Percentiles rank a stretch among this genome's conserved stretches.
phyloP scores from a whole-genome alignment of 2,329 filamentous ascomycete genomes.

The Bipolaris cookei region DNA sequence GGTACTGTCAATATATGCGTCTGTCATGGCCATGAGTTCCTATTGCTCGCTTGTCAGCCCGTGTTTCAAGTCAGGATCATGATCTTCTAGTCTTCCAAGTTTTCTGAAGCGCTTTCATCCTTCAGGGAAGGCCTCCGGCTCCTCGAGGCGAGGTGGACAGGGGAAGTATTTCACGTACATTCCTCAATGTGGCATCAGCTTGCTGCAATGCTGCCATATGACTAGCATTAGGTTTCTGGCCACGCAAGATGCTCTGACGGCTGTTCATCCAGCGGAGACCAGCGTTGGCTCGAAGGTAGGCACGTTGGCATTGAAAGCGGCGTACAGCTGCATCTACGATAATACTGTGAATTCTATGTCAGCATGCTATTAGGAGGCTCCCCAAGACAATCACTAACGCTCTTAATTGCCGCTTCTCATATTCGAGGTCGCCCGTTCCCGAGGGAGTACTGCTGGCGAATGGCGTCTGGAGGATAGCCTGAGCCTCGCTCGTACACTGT shows the following conservation, averaged over 20 bases:
- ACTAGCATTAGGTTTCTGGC: slow-evolving; percentile 55
- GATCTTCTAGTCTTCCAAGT: not conserved
- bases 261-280: slow-evolving; percentile 65
- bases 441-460: slow-evolving; percentile 55
- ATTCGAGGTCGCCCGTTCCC: slow-evolving; percentile 57
- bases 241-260: slow-evolving; percentile 59
- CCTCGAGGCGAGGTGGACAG: not conserved
- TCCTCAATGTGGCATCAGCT: slow-evolving; percentile 56
- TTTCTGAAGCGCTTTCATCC: not conserved
- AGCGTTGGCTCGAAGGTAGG: slow-evolving; percentile 65
- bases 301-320: slow-evolving; percentile 66
- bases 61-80: not conserved
- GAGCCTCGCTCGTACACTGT: slow-evolving; percentile 62
- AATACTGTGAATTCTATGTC: slow-evolving; percentile 54
- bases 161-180: slow-evolving; percentile 47
- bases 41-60: slow-evolving; percentile 36
- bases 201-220: slow-evolving; percentile 58
- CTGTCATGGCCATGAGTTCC: slow-evolving; percentile 64
- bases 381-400: slow-evolving; percentile 52
- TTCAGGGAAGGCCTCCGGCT: not conserved
- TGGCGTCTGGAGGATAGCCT: slow-evolving; percentile 60
- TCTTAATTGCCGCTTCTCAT: slow-evolving; percentile 63
- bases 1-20: slow-evolving; percentile 62
- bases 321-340: slow-evolving; percentile 66
- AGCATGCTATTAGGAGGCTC: slow-evolving; percentile 14